Evolutionary conservation across 208 protist species (phyloP).

Genomic region (Leishmania gerbilli): DNA sequence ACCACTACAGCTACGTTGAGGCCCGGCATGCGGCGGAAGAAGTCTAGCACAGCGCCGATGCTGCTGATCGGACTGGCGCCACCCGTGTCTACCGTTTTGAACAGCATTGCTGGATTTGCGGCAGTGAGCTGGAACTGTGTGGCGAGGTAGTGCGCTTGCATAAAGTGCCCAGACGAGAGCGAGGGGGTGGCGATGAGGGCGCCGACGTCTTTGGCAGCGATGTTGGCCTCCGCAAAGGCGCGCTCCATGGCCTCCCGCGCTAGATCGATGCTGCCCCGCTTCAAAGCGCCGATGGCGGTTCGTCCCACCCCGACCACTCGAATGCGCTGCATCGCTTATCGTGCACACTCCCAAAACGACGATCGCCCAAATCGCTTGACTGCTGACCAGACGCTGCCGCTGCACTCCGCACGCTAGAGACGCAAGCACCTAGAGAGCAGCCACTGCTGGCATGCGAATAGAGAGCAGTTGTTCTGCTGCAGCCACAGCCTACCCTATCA

Average conservation of each 20-base stretch:
- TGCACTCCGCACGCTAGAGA: not conserved
- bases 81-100: conserved; percentile 73
- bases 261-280: conserved; percentile 40
- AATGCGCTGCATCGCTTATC: conserved; percentile 27
- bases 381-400: not conserved
- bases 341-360: not conserved
- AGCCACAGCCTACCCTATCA: not conserved
- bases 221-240: conserved; percentile 52
- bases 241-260: conserved; percentile 47
- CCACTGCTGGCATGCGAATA: not conserved
- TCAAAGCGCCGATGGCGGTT: conserved; percentile 54
- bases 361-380: not conserved
- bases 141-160: conserved; percentile 74
- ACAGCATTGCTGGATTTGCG: conserved; percentile 42
- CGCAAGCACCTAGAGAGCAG: not conserved
- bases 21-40: conserved; percentile 41
- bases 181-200: conserved; percentile 82
- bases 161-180: conserved; percentile 69
- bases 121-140: conserved; percentile 43
- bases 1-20: conserved; percentile 57
- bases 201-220: conserved; percentile 54
- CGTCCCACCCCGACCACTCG: conserved; percentile 56
- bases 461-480: not conserved
- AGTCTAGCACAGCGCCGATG: conserved; percentile 43
- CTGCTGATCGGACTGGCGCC: conserved; percentile 70